Evolutionary conservation across 768 basidiomycete genomes (phyloP), one percentile per base, ranked within the genome.

Genomic region (Russula abietina): DNA sequence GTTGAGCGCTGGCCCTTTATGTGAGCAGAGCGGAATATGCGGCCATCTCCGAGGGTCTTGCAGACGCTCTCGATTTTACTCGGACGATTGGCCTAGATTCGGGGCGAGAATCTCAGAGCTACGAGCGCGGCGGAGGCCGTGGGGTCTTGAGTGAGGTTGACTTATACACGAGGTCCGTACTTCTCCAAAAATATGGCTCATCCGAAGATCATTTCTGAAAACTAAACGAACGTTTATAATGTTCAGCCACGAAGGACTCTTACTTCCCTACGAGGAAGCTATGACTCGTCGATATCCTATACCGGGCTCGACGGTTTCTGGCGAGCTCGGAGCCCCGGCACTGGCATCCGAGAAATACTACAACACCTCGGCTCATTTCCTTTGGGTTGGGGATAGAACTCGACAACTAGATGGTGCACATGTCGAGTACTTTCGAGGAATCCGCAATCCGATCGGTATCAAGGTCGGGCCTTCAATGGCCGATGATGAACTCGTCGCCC

Each of bases 361-460:
- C 75, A 96, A 98, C 71, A 89, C 91, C 17, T 91, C 92, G 3
- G 91, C 93, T 9, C 94, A 95, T 73, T 96, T 97, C 75, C 74
- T 98, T 55, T 99, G 96, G 96, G 91, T 99, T 58, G 96, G 96
- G 0, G 97, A 99, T 75, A 84, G 96, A 56, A 99, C 96, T 5
- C 79, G 96, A 45, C 92, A 96, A 74, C 78, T 98, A 0, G 83
- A 85, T 51, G 93, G 94, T 8, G 97, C 94, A 4, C 97, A 99
- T 72, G 87, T 98, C 36, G 96, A 98, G 76, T 94, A 94, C 73
- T 95, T 95, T 76, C 79, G 91, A 60, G 93, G 93, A 8, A 88
- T 97, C 57, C 79, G 91, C 54, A 96, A 97, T 71, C 93, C 93
- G 1, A 91, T 97, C 62, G 97, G 97, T 2, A 83, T 98, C 77